Percentiles rank a stretch among this genome's conserved stretches.
phyloP scores from a whole-genome alignment of 2,329 filamentous ascomycete genomes.

The Fusarium sterilihyphosum region DNA sequence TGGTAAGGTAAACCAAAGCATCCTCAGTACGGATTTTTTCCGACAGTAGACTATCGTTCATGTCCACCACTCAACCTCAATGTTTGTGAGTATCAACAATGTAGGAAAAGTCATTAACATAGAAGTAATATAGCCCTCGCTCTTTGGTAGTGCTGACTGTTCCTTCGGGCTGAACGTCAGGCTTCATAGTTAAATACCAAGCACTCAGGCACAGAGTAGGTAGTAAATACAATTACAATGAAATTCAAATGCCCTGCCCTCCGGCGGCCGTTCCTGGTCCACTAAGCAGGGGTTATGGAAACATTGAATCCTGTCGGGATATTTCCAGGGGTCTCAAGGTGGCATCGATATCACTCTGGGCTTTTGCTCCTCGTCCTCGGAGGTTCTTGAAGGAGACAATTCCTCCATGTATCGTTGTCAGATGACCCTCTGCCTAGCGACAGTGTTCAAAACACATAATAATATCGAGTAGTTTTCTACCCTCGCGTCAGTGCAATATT shows the following conservation, averaged over 20 bases:
- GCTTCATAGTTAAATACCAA: neutral
- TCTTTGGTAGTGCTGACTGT: neutral
- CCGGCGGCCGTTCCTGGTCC: conserved; percentile 12
- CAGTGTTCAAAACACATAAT: neutral
- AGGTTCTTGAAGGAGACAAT: conserved; percentile 9
- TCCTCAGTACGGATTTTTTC: neutral
- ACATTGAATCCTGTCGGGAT: conserved; percentile 7
- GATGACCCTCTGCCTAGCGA: neutral
- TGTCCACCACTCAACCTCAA: neutral
- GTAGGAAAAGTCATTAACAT: neutral
- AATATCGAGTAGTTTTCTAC: conserved; percentile 13
- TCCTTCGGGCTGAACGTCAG: neutral
- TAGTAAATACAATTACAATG: neutral
- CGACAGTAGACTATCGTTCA: neutral
- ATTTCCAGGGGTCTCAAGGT: conserved; percentile 19
- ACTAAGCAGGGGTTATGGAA: neutral
- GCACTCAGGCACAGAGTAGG: neutral
- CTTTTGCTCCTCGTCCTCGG: neutral
- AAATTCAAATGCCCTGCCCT: conserved; percentile 1
- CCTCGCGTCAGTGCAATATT: neutral
- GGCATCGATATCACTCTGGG: conserved; percentile 1
- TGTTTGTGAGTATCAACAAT: neutral
- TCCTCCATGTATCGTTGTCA: conserved; percentile 10
- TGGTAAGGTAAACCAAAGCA: neutral
- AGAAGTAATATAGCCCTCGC: neutral